Percentiles rank a stretch among this genome's conserved stretches.
Conservation (phyloP, 2,329 filamentous ascomycete genomes). For the Clarireedia homoeocarpa region DNA sequence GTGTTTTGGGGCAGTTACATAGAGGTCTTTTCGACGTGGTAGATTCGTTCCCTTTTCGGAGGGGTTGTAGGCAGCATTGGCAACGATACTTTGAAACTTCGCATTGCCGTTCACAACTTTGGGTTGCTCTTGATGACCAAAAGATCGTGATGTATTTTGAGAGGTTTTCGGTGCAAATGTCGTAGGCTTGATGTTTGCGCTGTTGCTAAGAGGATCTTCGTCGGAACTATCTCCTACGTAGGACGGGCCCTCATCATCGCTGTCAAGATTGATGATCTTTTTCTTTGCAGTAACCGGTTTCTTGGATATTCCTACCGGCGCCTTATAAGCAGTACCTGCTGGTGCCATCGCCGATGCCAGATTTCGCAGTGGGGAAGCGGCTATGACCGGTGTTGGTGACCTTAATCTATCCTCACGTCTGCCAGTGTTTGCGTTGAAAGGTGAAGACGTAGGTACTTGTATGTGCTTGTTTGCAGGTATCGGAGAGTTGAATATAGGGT, state of each 20-base stretch:
- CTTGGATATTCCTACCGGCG: slow-evolving; percentile 35
- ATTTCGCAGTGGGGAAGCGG: slow-evolving; percentile 21
- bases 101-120: slow-evolving; percentile 36
- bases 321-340: slow-evolving; percentile 62
- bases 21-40: background rate
- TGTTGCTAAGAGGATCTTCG: slow-evolving; percentile 42
- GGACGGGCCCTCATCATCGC: slow-evolving; percentile 47
- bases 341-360: slow-evolving; percentile 63
- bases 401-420: slow-evolving; percentile 12
- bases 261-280: slow-evolving; percentile 40
- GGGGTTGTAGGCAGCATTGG: slow-evolving; percentile 19
- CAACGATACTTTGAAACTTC: slow-evolving; percentile 26
- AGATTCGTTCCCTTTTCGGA: background rate
- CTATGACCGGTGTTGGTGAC: slow-evolving; percentile 17
- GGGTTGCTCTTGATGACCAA: slow-evolving; percentile 19
- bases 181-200: slow-evolving; percentile 53
- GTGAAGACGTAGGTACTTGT: slow-evolving; percentile 87
- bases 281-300: slow-evolving; percentile 33
- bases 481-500: slow-evolving; percentile 22
- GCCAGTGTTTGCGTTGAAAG: slow-evolving; percentile 30
- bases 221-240: slow-evolving; percentile 59
- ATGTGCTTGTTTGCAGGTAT: slow-evolving; percentile 37
- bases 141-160: slow-evolving; percentile 28
- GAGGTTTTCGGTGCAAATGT: slow-evolving; percentile 40
- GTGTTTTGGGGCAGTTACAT: slow-evolving; percentile 4